Conservation (phyloP, 495 filamentous ascomycete genomes). For the Aspergillus saccharolyticus region DNA sequence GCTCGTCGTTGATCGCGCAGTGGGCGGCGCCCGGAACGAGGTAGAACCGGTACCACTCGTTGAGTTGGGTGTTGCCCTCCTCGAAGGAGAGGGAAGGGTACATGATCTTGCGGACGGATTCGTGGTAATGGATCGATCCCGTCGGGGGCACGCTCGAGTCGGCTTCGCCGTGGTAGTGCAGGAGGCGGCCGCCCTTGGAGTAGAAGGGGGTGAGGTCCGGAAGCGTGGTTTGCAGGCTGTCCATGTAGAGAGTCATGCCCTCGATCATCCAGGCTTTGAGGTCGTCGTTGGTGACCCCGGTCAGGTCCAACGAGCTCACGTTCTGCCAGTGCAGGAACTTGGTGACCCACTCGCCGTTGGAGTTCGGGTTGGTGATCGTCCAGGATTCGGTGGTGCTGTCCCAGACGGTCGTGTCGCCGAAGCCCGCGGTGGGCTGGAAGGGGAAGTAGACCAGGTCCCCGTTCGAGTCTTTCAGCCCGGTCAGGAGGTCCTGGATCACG, state of each 20-base stretch:
- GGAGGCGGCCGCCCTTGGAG: neutral
- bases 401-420: conserved; percentile 30
- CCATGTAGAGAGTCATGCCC: conserved; percentile 13
- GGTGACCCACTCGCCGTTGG: conserved; percentile 13
- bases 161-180: neutral
- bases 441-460: conserved; percentile 41
- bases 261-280: conserved; percentile 40
- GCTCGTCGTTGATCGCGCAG: neutral
- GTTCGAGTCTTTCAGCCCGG: conserved; percentile 21
- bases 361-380: no score
- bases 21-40: neutral
- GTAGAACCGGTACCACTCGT: neutral
- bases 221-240: conserved; percentile 9
- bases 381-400: no score
- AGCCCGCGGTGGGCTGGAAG: conserved; percentile 34
- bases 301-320: conserved; percentile 32
- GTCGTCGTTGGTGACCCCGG: conserved; percentile 44
- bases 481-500: conserved; percentile 32
- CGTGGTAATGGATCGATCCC: neutral
- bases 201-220: neutral
- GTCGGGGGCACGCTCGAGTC: neutral
- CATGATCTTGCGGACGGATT: neutral
- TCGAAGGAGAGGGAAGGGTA: neutral
- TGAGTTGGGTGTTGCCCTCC: neutral
- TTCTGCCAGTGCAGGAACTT: no score